Conservation (phyloP, 495 filamentous ascomycete genomes). For the Barbatosphaeria neglecta region DNA sequence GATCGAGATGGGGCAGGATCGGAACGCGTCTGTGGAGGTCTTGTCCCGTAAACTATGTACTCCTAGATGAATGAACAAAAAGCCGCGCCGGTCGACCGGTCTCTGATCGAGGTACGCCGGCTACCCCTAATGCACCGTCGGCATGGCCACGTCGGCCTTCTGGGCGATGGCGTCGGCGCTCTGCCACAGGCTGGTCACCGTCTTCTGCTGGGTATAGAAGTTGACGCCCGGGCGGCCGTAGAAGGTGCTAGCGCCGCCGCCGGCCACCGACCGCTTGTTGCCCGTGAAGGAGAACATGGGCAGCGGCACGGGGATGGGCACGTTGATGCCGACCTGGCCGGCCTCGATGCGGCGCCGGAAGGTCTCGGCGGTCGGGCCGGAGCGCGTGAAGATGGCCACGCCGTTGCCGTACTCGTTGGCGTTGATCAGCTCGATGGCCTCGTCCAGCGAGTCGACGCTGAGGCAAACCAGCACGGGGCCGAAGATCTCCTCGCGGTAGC, state of each 20-base stretch:
- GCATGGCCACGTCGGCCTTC: slow-evolving; percentile 85
- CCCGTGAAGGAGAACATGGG: slow-evolving; percentile 98
- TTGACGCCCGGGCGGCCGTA: slow-evolving; percentile 85
- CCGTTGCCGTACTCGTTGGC: slow-evolving; percentile 57
- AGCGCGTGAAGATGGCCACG: slow-evolving; percentile 52
- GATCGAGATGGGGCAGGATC: too few species aligned
- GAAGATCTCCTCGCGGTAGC: slow-evolving; percentile 96
- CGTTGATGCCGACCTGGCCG: slow-evolving; percentile 71
- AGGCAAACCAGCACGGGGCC: slow-evolving; percentile 86
- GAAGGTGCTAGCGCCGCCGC: slow-evolving; percentile 87
- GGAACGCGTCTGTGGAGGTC: too few species aligned
- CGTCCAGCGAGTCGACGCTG: slow-evolving; percentile 73
- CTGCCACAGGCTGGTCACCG: slow-evolving; percentile 86
- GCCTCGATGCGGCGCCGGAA: slow-evolving; percentile 59
- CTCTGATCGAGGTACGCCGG: neutral
- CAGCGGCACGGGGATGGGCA: slow-evolving; percentile 75
- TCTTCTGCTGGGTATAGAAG: slow-evolving; percentile 97
- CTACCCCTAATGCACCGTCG: slow-evolving; percentile 48
- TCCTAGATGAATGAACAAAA: too few species aligned
- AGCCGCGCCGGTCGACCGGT: too few species aligned
- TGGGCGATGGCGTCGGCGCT: slow-evolving; percentile 69
- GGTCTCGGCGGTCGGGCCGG: slow-evolving; percentile 45
- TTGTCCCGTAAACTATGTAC: too few species aligned
- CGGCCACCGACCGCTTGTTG: slow-evolving; percentile 93
- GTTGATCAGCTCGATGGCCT: slow-evolving; percentile 56